A percentile compares a stretch with the other conserved stretches of the same genome.
These are phyloP conservation scores for Mucor saturninus DNA, from an alignment of 371 early-diverging fungal genomes.

Conservation along the genomic window DNA sequence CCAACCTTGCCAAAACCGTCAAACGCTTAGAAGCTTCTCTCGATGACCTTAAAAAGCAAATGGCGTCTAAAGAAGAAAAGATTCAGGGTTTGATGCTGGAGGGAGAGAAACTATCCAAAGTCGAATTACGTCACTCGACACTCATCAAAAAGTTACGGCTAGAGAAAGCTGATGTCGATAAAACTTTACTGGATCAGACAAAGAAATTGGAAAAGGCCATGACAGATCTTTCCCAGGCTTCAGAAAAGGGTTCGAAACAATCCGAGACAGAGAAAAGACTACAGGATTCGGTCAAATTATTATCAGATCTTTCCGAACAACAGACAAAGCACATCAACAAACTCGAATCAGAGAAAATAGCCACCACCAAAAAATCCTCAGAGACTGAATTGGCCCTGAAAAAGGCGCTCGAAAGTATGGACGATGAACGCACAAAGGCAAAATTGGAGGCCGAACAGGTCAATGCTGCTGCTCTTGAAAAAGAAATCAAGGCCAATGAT, in stretches of 20 bases:
- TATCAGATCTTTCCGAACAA: slow-evolving; percentile 60
- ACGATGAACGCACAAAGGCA: slow-evolving; percentile 39
- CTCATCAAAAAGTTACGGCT: slow-evolving; percentile 75
- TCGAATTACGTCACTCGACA: slow-evolving; percentile 74
- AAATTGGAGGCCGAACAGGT: slow-evolving; percentile 54
- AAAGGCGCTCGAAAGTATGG: slow-evolving; percentile 29
- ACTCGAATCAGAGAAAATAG: slow-evolving; percentile 60
- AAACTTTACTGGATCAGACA: slow-evolving; percentile 56
- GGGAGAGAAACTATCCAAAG: slow-evolving; percentile 83
- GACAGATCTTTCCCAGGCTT: slow-evolving; percentile 56
- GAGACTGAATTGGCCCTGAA: slow-evolving; percentile 51
- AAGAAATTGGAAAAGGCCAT: slow-evolving; percentile 64
- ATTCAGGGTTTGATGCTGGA: slow-evolving; percentile 65
- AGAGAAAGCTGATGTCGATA: slow-evolving; percentile 71
- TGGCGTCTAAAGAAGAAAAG: slow-evolving; percentile 67
- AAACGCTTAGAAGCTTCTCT: slow-evolving; percentile 47
- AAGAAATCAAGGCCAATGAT: slow-evolving; percentile 55
- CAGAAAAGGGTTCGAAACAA: slow-evolving; percentile 53
- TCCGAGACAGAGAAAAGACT: slow-evolving; percentile 62
- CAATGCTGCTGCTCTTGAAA: slow-evolving; percentile 60
- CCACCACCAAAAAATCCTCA: slow-evolving; percentile 43
- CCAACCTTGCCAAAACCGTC: slow-evolving; percentile 20
- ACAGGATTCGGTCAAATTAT: slow-evolving; percentile 57
- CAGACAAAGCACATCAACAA: slow-evolving; percentile 69
- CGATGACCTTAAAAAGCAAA: slow-evolving; percentile 57